Percentiles rank a stretch among this genome's conserved stretches.
phyloP scores from a whole-genome alignment of 441 rosid genomes.

The Erodium trifolium region DNA sequence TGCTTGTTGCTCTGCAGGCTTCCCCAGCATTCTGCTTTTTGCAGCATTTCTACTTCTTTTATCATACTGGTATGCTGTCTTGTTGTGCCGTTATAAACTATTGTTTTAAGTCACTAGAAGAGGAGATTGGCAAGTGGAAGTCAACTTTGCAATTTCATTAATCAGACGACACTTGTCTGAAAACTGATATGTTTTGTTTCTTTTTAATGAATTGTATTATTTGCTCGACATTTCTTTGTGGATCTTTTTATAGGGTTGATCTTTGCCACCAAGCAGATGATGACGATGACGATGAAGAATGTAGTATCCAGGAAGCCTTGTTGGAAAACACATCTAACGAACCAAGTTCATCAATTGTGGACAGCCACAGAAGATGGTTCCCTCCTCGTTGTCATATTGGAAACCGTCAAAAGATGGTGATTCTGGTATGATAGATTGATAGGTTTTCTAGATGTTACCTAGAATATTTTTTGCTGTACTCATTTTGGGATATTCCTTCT shows the following conservation, averaged over 20 bases:
- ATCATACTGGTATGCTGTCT: constrained; percentile 52
- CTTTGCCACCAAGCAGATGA: constrained; percentile 42
- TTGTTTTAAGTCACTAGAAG: background rate
- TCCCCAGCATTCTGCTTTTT: constrained; percentile 37
- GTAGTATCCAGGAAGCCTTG: constrained; percentile 45
- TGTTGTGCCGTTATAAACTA: background rate
- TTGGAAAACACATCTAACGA: constrained; percentile 32
- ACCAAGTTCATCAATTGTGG: constrained; percentile 27
- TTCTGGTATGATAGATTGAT: constrained; percentile 36
- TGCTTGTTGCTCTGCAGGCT: constrained; percentile 29
- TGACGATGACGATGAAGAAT: constrained; percentile 72
- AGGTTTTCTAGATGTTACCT: background rate
- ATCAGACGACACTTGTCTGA: background rate
- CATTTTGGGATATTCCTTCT: constrained; percentile 6
- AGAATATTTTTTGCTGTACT: background rate
- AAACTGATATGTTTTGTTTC: background rate
- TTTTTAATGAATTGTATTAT: constrained; percentile 2
- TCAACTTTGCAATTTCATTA: background rate
- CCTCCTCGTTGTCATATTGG: constrained; percentile 49
- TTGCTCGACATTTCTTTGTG: constrained; percentile 17
- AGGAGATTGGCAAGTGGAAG: background rate
- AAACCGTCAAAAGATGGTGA: constrained; percentile 59
- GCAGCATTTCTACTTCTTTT: constrained; percentile 60
- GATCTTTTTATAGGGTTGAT: constrained; percentile 38
- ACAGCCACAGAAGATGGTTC: constrained; percentile 35